These are phyloP conservation scores for Penicillium ucsense DNA, from an alignment of 495 filamentous ascomycete genomes.

Conservation along the genomic window DNA sequence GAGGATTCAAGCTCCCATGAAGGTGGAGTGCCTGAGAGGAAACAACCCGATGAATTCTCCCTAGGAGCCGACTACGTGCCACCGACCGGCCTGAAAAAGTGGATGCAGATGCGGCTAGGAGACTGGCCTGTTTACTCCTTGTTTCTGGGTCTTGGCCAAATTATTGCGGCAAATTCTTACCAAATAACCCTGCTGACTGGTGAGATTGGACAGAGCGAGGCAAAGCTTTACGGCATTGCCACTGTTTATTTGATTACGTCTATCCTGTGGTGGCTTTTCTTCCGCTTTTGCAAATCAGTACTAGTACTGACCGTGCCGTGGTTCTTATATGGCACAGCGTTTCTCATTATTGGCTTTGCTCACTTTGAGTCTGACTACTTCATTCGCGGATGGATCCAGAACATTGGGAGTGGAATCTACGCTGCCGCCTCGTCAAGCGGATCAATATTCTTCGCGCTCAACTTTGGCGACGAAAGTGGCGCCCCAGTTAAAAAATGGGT, in stretches of 20 bases:
- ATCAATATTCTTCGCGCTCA: slow-evolving; percentile 42
- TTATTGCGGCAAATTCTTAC: slow-evolving; percentile 64
- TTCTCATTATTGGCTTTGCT: slow-evolving; percentile 57
- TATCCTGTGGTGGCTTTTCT: slow-evolving; percentile 56
- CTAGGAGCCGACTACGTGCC: slow-evolving; percentile 56
- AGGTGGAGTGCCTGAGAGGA: slow-evolving; percentile 21
- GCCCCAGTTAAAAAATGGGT: slow-evolving; percentile 43
- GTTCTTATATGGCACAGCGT: slow-evolving; percentile 55
- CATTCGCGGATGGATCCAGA: slow-evolving; percentile 41
- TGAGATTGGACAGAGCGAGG: slow-evolving; percentile 49
- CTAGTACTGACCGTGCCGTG: slow-evolving; percentile 51
- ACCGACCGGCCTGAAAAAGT: slow-evolving; percentile 53
- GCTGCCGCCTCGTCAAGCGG: slow-evolving; percentile 41
- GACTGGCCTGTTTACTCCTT: slow-evolving; percentile 71
- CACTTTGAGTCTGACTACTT: slow-evolving; percentile 39
- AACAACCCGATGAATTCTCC: slow-evolving; percentile 44
- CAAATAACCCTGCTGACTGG: slow-evolving; percentile 63
- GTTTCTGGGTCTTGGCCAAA: slow-evolving; percentile 54
- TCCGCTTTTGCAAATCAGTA: slow-evolving; percentile 52
- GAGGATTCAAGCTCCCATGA: slow-evolving; percentile 29
- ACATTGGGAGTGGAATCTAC: slow-evolving; percentile 38
- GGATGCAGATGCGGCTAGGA: slow-evolving; percentile 37
- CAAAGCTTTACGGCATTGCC: slow-evolving; percentile 57
- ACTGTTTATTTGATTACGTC: slow-evolving; percentile 53
- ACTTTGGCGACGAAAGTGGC: slow-evolving; percentile 43